Evolutionary conservation across 1,284 basidiomycete genomes (phyloP).

Genomic region (Cryptococcus floricola): DNA sequence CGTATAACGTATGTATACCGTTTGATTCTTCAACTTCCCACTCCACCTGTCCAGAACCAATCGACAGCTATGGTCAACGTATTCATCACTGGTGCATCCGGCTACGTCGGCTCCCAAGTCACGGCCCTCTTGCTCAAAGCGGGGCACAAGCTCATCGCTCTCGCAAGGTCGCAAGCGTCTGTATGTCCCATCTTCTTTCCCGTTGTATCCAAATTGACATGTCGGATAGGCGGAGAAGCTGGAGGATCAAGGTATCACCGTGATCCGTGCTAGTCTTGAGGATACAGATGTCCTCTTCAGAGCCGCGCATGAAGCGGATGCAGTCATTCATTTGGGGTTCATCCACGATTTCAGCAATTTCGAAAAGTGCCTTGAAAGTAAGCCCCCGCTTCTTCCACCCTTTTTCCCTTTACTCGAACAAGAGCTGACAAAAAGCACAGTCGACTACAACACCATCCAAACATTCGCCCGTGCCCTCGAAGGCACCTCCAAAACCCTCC

Average conservation of each 20-base stretch:
- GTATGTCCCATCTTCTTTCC: slow-evolving; percentile 7
- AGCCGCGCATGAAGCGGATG: slow-evolving; percentile 24
- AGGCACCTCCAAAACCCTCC: slow-evolving; percentile 26
- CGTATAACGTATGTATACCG: too few relatives aligned
- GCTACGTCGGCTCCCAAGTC: slow-evolving; percentile 26
- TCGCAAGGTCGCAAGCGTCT: slow-evolving; percentile 24
- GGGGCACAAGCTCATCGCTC: slow-evolving; percentile 29
- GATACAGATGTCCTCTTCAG: slow-evolving; percentile 26
- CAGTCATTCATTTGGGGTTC: slow-evolving; percentile 36
- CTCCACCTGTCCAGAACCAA: too few relatives aligned
- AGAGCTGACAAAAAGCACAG: background rate
- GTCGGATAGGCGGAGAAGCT: slow-evolving; percentile 12
- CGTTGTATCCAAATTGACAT: background rate
- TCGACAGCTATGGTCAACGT: background rate
- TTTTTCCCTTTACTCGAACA: too few relatives aligned
- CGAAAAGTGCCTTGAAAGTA: slow-evolving; percentile 5
- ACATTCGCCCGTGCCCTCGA: slow-evolving; percentile 20
- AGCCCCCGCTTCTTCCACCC: background rate
- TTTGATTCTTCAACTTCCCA: too few relatives aligned
- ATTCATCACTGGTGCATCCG: slow-evolving; percentile 24
- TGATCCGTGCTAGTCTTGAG: slow-evolving; percentile 16
- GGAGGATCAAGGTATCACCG: slow-evolving; percentile 14
- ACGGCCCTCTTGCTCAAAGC: slow-evolving; percentile 18
- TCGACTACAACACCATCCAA: slow-evolving; percentile 12
- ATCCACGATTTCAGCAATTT: slow-evolving; percentile 19